Conservation (phyloP, 2,329 filamentous ascomycete species). For the Aspergillus ochraceus region DNA sequence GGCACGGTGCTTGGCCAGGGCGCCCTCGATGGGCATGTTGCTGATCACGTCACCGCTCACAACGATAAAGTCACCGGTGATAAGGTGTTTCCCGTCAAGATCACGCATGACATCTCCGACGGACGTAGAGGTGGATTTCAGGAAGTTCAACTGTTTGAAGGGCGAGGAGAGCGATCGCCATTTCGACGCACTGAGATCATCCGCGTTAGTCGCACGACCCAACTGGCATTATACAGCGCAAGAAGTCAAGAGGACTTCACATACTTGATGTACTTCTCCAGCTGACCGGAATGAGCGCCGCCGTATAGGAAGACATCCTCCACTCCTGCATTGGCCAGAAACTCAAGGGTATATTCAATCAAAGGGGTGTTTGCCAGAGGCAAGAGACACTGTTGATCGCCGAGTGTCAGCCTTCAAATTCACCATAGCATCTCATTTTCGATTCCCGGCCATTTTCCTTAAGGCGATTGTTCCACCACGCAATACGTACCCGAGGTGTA, state of each 20-base stretch:
- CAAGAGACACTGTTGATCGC: constrained; percentile 70
- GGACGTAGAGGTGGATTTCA: constrained; percentile 82
- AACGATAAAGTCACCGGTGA: constrained; percentile 86
- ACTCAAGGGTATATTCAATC: constrained; percentile 97
- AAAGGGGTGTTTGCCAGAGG: constrained; percentile 90
- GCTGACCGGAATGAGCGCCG: constrained; percentile 78
- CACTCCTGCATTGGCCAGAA: constrained; percentile 92
- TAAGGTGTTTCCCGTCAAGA: constrained; percentile 79
- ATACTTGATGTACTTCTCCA: constrained; percentile 80
- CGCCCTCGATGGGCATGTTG: constrained; percentile 80
- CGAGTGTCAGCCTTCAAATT: not conserved
- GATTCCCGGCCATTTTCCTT: not conserved
- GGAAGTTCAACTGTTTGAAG: constrained; percentile 78
- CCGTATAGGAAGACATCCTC: constrained; percentile 92
- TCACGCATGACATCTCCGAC: constrained; percentile 94
- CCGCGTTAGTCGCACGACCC: constrained; percentile 5
- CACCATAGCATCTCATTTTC: not conserved
- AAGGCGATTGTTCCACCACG: constrained; percentile 6
- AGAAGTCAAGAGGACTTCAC: constrained; percentile 11
- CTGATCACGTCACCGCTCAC: constrained; percentile 92
- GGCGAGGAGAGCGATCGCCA: constrained; percentile 72
- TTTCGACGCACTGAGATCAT: constrained; percentile 61
- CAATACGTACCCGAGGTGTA: constrained; percentile 70
- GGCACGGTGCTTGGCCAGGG: constrained; percentile 75
- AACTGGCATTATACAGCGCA: not conserved